These are phyloP conservation scores for Sugiyamaella qingdaonensis DNA, from an alignment of 805 yeast genomes.

Conservation along the genomic window DNA sequence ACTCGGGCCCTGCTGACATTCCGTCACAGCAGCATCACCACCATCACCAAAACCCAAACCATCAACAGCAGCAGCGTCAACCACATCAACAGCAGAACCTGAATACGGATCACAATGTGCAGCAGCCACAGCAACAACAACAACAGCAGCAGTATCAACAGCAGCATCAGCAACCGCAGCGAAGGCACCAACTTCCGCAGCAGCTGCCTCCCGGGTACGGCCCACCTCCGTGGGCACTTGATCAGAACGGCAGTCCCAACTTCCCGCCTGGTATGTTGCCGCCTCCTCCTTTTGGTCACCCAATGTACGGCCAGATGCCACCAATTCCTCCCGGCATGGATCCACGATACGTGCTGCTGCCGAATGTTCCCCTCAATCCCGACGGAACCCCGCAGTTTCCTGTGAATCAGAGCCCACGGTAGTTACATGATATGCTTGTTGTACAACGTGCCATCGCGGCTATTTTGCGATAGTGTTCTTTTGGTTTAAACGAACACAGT, in stretches of 20 bases:
- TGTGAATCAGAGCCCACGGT: slow-evolving; percentile 6
- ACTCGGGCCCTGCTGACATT: background rate
- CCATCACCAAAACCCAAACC: background rate
- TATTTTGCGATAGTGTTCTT: background rate
- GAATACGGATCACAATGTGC: background rate
- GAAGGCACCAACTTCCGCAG: background rate
- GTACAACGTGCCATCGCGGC: background rate
- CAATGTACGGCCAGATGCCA: slow-evolving; percentile 16
- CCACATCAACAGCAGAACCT: background rate
- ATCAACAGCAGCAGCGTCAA: background rate
- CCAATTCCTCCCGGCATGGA: slow-evolving; percentile 17
- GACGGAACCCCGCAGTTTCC: slow-evolving; percentile 14
- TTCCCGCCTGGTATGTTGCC: slow-evolving; percentile 17
- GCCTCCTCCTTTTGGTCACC: slow-evolving; percentile 17
- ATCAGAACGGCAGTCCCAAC: slow-evolving; percentile 13
- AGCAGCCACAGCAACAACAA: background rate
- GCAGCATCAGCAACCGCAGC: slow-evolving; percentile 6
- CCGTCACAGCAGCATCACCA: slow-evolving; percentile 5
- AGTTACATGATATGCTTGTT: slow-evolving; percentile 1
- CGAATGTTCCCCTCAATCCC: slow-evolving; percentile 11
- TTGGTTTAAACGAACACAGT: too few species aligned
- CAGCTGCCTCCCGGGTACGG: slow-evolving; percentile 19
- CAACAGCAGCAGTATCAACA: too few species aligned
- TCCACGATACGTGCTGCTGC: slow-evolving; percentile 11
- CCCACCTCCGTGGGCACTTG: slow-evolving; percentile 11